Evolutionary conservation across 345 rosid genomes (phyloP).

Genomic region (Eucalyptus polybractea): DNA sequence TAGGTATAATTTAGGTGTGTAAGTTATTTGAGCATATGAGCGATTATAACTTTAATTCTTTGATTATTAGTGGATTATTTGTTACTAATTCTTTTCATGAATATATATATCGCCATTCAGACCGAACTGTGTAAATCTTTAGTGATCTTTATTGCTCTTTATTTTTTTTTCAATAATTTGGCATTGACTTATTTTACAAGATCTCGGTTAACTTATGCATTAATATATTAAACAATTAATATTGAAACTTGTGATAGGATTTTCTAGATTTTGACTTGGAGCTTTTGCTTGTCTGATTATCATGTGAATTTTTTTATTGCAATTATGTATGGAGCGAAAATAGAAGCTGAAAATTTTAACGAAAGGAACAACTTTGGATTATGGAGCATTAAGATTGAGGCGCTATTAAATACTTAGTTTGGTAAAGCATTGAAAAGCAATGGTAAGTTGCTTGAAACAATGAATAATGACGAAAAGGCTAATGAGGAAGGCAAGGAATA

Average conservation of each 20-base stretch:
- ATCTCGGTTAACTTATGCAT: not conserved
- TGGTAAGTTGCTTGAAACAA: not conserved
- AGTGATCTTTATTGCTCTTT: too few species aligned
- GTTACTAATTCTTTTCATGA: rapidly evolving
- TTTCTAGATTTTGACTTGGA: not conserved
- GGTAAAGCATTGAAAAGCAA: not conserved
- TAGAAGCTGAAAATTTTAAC: too few species aligned
- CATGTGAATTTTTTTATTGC: not conserved
- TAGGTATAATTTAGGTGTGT: not conserved
- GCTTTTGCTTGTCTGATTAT: not conserved
- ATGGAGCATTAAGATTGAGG: not conserved
- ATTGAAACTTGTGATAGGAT: not conserved
- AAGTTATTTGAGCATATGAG: too few species aligned
- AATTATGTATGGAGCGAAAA: rapidly evolving
- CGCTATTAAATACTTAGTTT: not conserved
- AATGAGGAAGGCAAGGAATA: not conserved
- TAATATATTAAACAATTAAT: too few species aligned
- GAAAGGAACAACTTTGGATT: not conserved
- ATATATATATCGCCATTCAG: rapidly evolving
- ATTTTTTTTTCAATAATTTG: too few species aligned
- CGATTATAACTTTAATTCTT: too few species aligned
- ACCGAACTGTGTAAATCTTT: rapidly evolving
- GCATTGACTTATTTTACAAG: too few species aligned
- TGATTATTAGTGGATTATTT: rapidly evolving
- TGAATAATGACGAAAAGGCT: not conserved